Evolutionary conservation across 768 basidiomycete genomes (phyloP).

Genomic region (Naganishia kalamii): DNA sequence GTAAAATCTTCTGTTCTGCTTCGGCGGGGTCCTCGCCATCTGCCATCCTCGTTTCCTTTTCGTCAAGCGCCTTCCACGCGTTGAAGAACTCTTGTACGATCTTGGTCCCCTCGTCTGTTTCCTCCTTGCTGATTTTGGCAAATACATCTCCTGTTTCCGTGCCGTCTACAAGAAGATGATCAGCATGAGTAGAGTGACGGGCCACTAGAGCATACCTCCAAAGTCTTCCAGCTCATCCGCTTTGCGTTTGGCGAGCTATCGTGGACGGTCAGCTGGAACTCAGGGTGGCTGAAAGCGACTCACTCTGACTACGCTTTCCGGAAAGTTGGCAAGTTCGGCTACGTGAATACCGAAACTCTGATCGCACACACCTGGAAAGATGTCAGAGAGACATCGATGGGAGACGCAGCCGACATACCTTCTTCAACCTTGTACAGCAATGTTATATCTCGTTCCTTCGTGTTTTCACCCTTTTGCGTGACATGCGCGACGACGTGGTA

Average conservation of each 20-base stretch:
- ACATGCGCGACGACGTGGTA: conserved; percentile 94
- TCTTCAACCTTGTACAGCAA: conserved; percentile 68
- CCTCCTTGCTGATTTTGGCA: conserved; percentile 54
- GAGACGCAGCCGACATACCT: conserved; percentile 53
- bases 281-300: conserved; percentile 18
- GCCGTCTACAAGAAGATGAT: conserved; percentile 30
- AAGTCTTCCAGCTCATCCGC: conserved; percentile 89
- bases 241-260: conserved; percentile 78
- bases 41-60: not conserved
- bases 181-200: not conserved
- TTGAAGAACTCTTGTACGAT: conserved; percentile 73
- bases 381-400: not conserved
- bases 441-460: conserved; percentile 68
- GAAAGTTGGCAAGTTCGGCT: conserved; percentile 94
- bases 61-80: conserved; percentile 53
- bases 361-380: conserved; percentile 70
- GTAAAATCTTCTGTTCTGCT: conserved; percentile 55
- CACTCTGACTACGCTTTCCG: conserved; percentile 83
- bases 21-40: conserved; percentile 34
- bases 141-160: conserved; percentile 43
- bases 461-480: conserved; percentile 49
- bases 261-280: not conserved
- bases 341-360: conserved; percentile 99
- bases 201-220: conserved; percentile 50
- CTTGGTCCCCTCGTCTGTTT: conserved; percentile 69